phyloP scores from a whole-genome alignment of 345 rosid species.

The Hibiscus trionum region DNA sequence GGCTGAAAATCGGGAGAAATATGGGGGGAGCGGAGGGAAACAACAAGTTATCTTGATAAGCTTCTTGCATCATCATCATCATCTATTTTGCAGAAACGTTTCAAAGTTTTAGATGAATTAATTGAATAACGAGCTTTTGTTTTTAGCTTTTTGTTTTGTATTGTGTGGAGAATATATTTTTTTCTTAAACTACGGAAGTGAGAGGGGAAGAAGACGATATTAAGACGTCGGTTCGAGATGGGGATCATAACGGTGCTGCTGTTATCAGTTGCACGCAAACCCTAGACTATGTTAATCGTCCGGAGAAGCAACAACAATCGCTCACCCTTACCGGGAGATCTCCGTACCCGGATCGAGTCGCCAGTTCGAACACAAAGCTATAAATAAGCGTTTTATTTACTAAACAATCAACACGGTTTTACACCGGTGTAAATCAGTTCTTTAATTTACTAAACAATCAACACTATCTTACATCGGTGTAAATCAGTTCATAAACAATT shows the following conservation, averaged over 20 bases:
- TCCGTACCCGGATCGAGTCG: constrained; percentile 31
- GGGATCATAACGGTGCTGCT: constrained; percentile 34
- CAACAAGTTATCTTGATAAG: constrained; percentile 3
- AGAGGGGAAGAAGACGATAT: constrained; percentile 33
- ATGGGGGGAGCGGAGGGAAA: neutral
- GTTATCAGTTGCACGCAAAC: constrained; percentile 43
- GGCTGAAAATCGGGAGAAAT: constrained; percentile 5
- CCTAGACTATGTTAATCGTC: constrained; percentile 47
- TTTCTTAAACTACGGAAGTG: constrained; percentile 29
- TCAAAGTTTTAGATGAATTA: neutral
- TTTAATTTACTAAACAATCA: too few relatives aligned
- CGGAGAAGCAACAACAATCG: constrained; percentile 18
- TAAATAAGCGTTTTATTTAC: too few relatives aligned
- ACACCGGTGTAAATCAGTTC: too few relatives aligned
- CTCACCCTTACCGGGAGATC: constrained; percentile 17
- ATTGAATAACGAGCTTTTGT: neutral
- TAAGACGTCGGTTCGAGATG: constrained; percentile 31
- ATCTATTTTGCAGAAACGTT: neutral
- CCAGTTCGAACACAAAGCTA: constrained; percentile 13
- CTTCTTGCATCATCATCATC: constrained; percentile 4
- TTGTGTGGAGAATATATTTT: too few relatives aligned
- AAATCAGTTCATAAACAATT: too few relatives aligned
- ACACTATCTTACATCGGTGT: too few relatives aligned
- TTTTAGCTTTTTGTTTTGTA: too few relatives aligned
- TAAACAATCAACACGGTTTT: too few relatives aligned